These are phyloP conservation scores for Phytophthora pinifolia DNA, from an alignment of 352 stramenopile species.

Conservation along the genomic window DNA sequence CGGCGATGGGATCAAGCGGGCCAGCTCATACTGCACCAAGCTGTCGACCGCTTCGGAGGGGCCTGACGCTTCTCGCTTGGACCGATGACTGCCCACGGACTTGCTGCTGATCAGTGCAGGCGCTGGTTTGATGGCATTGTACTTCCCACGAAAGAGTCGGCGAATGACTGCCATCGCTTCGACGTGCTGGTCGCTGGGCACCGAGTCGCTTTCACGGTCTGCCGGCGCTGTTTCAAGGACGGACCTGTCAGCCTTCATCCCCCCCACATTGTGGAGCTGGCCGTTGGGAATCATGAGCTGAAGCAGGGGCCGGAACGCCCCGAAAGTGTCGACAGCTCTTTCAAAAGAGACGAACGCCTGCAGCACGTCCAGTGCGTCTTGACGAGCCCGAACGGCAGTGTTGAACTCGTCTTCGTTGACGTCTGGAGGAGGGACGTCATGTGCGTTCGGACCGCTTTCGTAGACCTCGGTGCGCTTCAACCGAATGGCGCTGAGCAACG, in stretches of 20 bases:
- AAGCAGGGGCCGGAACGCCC: constrained; percentile 41
- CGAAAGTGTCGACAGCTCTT: constrained; percentile 33
- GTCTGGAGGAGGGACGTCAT: background rate
- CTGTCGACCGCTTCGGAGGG: constrained; percentile 4
- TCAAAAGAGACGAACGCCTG: constrained; percentile 32
- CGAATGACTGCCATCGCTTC: constrained; percentile 20
- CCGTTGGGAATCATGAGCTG: constrained; percentile 63
- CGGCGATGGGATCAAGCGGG: constrained; percentile 7
- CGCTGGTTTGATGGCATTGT: constrained; percentile 9
- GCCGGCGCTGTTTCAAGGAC: background rate
- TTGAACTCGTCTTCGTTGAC: constrained; percentile 4
- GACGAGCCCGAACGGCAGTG: constrained; percentile 2
- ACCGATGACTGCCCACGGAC: constrained; percentile 1
- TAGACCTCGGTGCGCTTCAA: constrained; percentile 30
- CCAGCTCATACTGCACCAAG: constrained; percentile 11
- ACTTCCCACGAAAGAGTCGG: constrained; percentile 15
- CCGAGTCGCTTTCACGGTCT: constrained; percentile 2
- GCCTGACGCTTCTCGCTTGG: constrained; percentile 9
- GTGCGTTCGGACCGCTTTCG: background rate
- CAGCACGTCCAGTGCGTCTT: constrained; percentile 31
- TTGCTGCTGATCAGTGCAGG: background rate
- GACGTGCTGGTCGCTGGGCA: constrained; percentile 8
- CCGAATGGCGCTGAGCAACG: constrained; percentile 35
- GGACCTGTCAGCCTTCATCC: constrained; percentile 1
- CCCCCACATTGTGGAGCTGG: constrained; percentile 26